These are phyloP conservation scores for Entonaema liquescens DNA, from an alignment of 495 filamentous ascomycete species.

Conservation along the genomic window DNA sequence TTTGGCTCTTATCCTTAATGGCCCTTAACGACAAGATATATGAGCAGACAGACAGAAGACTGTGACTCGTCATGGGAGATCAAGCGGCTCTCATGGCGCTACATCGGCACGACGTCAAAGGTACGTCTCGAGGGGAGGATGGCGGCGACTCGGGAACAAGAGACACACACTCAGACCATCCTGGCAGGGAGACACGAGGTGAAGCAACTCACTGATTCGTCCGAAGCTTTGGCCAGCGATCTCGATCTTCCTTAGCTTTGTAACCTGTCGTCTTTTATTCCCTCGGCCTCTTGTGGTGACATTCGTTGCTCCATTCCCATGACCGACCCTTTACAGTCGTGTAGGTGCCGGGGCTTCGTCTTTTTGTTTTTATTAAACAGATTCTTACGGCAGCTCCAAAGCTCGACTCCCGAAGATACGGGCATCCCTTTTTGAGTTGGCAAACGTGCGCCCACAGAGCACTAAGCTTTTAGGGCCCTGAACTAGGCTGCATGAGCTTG, in stretches of 20 bases:
- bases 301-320: constrained; percentile 27
- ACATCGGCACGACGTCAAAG: constrained; percentile 26
- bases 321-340: not conserved
- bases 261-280: constrained; percentile 19
- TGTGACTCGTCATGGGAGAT: constrained; percentile 9
- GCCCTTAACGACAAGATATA: not conserved
- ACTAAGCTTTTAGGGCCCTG: constrained; percentile 34
- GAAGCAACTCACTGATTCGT: constrained; percentile 43
- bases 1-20: not conserved
- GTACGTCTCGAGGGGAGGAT: constrained; percentile 21
- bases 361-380: not conserved
- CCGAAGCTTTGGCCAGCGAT: constrained; percentile 32
- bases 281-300: constrained; percentile 18
- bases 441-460: constrained; percentile 14
- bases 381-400: not conserved
- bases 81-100: constrained; percentile 20
- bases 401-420: constrained; percentile 1
- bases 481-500: constrained; percentile 37
- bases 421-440: constrained; percentile 20
- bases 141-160: constrained; percentile 37
- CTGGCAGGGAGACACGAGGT: constrained; percentile 40
- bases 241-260: constrained; percentile 36
- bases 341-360: not conserved
- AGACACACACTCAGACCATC: constrained; percentile 22
- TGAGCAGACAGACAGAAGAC: constrained; percentile 19